Evolutionary conservation across 2,329 filamentous ascomycete species (phyloP).

Genomic region (Colletotrichum somersetense): DNA sequence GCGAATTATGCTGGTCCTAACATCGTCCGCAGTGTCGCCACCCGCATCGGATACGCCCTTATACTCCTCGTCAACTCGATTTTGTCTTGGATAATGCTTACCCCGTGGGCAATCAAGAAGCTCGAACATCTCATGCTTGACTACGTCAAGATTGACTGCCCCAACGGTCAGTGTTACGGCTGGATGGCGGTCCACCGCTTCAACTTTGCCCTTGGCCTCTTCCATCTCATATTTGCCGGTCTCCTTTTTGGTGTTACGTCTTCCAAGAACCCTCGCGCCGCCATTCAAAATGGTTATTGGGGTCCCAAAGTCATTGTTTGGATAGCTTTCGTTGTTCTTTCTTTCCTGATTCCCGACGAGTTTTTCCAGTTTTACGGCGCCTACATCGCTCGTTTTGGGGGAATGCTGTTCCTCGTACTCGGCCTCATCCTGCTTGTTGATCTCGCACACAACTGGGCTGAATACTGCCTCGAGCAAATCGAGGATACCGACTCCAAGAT

Average conservation of each 20-base stretch:
- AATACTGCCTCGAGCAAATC: slow-evolving; percentile 94
- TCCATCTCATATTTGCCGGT: slow-evolving; percentile 88
- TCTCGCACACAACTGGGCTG: slow-evolving; percentile 95
- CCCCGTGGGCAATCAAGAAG: slow-evolving; percentile 97
- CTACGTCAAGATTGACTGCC: slow-evolving; percentile 95
- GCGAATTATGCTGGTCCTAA: slow-evolving; percentile 18
- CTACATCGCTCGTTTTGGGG: slow-evolving; percentile 88
- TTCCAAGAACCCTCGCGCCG: slow-evolving; percentile 87
- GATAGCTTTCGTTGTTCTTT: slow-evolving; percentile 87
- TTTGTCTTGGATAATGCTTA: slow-evolving; percentile 98
- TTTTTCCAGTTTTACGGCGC: slow-evolving; percentile 98
- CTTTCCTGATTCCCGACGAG: slow-evolving; percentile 93
- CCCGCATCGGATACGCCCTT: slow-evolving; percentile 94
- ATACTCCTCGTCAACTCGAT: slow-evolving; percentile 97
- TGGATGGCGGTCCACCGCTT: slow-evolving; percentile 98
- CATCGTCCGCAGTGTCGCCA: slow-evolving; percentile 78
- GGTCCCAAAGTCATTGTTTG: slow-evolving; percentile 94
- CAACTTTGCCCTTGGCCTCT: slow-evolving; percentile 95
- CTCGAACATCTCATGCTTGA: slow-evolving; percentile 91
- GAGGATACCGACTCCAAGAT: slow-evolving; percentile 86
- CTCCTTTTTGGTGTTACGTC: slow-evolving; percentile 88
- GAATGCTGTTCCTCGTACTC: slow-evolving; percentile 93
- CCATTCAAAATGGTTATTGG: slow-evolving; percentile 98
- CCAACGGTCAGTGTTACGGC: slow-evolving; percentile 90
- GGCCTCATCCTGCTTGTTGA: slow-evolving; percentile 94